Evolutionary conservation across 768 basidiomycete species (phyloP).

Genomic region (Lentinula sp.): DNA sequence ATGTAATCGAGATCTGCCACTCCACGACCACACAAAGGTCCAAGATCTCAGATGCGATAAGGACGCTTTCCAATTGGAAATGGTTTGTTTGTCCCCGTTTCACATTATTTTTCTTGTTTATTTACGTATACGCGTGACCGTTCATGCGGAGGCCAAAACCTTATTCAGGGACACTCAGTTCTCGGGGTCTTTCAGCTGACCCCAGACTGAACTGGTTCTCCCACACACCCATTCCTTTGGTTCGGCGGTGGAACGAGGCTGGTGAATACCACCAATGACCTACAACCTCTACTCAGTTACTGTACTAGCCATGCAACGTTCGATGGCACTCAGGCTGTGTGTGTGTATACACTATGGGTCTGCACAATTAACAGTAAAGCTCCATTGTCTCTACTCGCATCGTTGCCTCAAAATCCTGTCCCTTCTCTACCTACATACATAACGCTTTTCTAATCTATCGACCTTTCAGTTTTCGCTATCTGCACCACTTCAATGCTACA

Average conservation of each 20-base stretch:
- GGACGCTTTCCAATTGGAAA: not conserved
- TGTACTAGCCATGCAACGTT: not conserved
- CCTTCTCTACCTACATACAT: not conserved
- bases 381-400: not conserved
- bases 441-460: not conserved
- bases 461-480: not conserved
- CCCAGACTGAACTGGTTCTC: not conserved
- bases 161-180: not conserved
- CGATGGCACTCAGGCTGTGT: not conserved
- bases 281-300: not conserved
- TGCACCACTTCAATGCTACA: not conserved
- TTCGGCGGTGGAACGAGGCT: constrained; percentile 1
- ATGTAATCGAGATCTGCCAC: not conserved
- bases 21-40: not conserved
- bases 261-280: not conserved
- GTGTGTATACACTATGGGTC: not conserved
- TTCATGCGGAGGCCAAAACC: not conserved
- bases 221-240: not conserved
- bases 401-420: not conserved
- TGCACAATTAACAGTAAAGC: not conserved
- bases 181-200: not conserved
- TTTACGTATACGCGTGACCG: not conserved
- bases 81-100: not conserved
- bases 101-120: not conserved
- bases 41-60: constrained; percentile 2